Evolutionary conservation across 345 rosid genomes (phyloP), one percentile per base, ranked within the genome.

Genomic region (Linum trigynum): DNA sequence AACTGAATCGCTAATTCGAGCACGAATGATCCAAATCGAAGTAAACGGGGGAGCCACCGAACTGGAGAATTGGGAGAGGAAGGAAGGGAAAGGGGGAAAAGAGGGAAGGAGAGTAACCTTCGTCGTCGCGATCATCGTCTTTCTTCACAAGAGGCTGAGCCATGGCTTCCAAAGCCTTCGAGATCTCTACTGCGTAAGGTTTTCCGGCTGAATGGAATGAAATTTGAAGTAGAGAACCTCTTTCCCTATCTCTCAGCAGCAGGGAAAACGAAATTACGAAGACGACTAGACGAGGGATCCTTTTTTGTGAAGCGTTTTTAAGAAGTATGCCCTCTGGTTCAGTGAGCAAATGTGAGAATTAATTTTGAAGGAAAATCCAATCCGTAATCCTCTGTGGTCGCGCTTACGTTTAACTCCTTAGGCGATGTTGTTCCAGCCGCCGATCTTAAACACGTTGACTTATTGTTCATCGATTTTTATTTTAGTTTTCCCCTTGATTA

Each of bases 101-200:
- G 15, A 4, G 11, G 69, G 5, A 50, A 58, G 12, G 15, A 37
- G 43, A 48, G 23, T 17, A 63, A 95, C 99, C 87, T 84, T 95
- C 99, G 63, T 95, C 99, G 77, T 95, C 99, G 69, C 81, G 94
- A 78, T 95, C 99, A 66, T 95, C 99, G 71, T 95, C 96, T 75
- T 95, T 95, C 88, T 95, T 95, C 68, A 87, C 83, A 64, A 81
- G 77, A 45, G 99, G 96, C 73, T 95, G 97, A 65, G 99, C 98
- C 99, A 95, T 95, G 55, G 81, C 66, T 65, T 48, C 53, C 53
- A 48, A 48, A 48, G 53, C 64, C 72, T 67, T 32, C 58, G 45
- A 74, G 77, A 79, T 70, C 77, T 63, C 9, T 9, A 1, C 9
- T 15, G 9, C 12, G 14, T 3, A 48, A 48, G 53, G 53, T 48